Evolutionary conservation across 2,329 filamentous ascomycete genomes (phyloP).

Genomic region (Gliomastix tumulicola): DNA sequence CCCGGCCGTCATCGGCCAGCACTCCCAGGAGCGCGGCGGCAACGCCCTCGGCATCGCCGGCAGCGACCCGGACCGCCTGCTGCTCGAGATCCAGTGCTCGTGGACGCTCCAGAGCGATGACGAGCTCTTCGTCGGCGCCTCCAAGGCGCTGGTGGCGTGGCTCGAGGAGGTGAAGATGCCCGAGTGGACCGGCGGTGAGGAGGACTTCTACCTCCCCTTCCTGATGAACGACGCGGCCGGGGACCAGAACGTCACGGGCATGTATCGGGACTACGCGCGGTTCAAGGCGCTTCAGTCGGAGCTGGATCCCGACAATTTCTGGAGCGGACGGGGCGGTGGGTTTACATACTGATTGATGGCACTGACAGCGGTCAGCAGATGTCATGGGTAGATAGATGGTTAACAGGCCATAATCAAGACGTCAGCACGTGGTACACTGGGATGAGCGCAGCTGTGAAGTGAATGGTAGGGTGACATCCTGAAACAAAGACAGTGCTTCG

Average conservation of each 20-base stretch:
- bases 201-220: slow-evolving; percentile 15
- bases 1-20: slow-evolving; percentile 13
- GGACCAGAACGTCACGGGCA: slow-evolving; percentile 20
- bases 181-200: slow-evolving; percentile 9
- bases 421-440: no score
- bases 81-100: slow-evolving; percentile 15
- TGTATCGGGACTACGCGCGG: slow-evolving; percentile 16
- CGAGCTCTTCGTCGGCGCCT: slow-evolving; percentile 10
- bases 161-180: slow-evolving; percentile 12
- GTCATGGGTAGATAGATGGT: not conserved
- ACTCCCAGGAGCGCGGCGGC: slow-evolving; percentile 11
- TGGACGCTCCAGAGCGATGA: slow-evolving; percentile 12
- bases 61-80: slow-evolving; percentile 11
- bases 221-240: slow-evolving; percentile 27
- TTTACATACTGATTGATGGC: slow-evolving; percentile 12
- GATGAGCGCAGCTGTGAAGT: no score
- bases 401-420: no score
- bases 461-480: no score
- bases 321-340: slow-evolving; percentile 14
- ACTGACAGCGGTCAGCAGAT: no score
- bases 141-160: slow-evolving; percentile 10
- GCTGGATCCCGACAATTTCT: slow-evolving; percentile 19
- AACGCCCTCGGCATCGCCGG: slow-evolving; percentile 14
- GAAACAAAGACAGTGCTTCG: no score
- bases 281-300: slow-evolving; percentile 20